Base-by-base conservation (phyloP, 805 yeast genomes). In the Wickerhamiella australiensis region DNA sequence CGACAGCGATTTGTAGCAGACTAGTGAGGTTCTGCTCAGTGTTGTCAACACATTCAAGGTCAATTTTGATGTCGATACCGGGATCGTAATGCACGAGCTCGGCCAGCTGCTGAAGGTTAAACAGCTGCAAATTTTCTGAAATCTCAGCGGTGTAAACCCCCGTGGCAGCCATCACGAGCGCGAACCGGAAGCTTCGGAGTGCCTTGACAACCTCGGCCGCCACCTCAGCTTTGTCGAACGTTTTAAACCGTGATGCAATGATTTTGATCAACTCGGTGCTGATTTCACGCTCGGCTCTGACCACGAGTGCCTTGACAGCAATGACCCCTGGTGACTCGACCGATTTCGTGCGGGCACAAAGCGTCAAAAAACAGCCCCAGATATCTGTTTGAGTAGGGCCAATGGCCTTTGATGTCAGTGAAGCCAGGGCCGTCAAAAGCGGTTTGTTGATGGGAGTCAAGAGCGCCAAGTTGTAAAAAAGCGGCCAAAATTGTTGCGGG, bases 321-420 rank as follows among this genome's bases (percentile, higher is more conserved):
- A 25, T 18, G 3, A 13, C 4, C 1, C 17, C 36, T 7, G 33
- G 13, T 1, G 26, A 29, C 7, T 37, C 43, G 2, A 9, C 29
- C 1, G 31, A 13, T 12, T 46, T 20, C 3, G 23, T 8, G 25
- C 49, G 52, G 7, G 40, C 43, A 8, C 53, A 43, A 13, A 58
- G 42, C 1, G 60, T 52, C 1, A 57, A 46, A 29, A 52, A 56
- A 40, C 61, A 58, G 6, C 62, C 61, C 62, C 62, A 59, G 4
- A 46, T 26, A 15, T 46, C 49, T 3, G 29, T 26, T 21, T 46
- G 35, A 11, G 37, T 27, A 22, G 40, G 35, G 12, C 49, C 49
- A n/a, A 25, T 9, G 3, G 26, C 43, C 21, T 46, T 27, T 13
- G 37, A 5, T 3, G 49, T 43, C n/a, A 36, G 23, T 1, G 29